Evolutionary conservation across 2,329 filamentous ascomycete genomes (phyloP).

Genomic region (Tolypocladium amazonense): DNA sequence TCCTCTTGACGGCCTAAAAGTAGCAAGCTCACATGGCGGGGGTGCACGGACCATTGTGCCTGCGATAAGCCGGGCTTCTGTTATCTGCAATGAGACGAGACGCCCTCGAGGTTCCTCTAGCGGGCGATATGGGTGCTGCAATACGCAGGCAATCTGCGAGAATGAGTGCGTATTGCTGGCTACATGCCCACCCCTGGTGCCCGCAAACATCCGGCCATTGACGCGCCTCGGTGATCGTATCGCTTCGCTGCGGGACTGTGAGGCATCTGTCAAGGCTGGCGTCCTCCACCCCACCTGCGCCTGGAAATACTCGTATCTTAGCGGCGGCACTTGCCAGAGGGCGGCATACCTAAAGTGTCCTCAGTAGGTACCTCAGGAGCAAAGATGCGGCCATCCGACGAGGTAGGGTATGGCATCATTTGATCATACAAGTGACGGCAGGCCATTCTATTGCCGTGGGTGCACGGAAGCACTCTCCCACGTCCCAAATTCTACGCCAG

Average conservation of each 20-base stretch:
- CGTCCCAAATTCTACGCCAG: not conserved
- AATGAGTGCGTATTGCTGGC: not conserved
- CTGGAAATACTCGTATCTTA: not conserved
- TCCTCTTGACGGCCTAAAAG: not conserved
- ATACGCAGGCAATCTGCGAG: not conserved
- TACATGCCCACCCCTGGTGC: not conserved
- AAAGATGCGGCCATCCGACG: too few relatives aligned
- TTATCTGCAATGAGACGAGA: too few relatives aligned
- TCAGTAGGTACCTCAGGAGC: too few relatives aligned
- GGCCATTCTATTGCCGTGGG: not conserved
- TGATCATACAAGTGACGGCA: too few relatives aligned
- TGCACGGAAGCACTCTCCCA: not conserved
- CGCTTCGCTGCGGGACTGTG: not conserved
- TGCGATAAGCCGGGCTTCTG: too few relatives aligned
- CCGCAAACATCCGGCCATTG: not conserved
- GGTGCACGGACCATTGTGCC: not conserved
- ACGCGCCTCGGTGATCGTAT: not conserved
- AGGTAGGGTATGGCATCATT: too few relatives aligned
- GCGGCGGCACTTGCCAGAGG: not conserved
- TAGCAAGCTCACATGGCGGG: not conserved
- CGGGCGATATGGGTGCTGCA: not conserved
- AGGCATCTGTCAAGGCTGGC: not conserved
- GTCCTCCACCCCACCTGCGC: not conserved
- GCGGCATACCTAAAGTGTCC: too few relatives aligned
- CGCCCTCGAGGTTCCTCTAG: too few relatives aligned